A percentile compares a stretch with the other conserved stretches of the same genome.
Conservation (phyloP, 2,329 filamentous ascomycete species). For the Rachicladosporium sp. region DNA sequence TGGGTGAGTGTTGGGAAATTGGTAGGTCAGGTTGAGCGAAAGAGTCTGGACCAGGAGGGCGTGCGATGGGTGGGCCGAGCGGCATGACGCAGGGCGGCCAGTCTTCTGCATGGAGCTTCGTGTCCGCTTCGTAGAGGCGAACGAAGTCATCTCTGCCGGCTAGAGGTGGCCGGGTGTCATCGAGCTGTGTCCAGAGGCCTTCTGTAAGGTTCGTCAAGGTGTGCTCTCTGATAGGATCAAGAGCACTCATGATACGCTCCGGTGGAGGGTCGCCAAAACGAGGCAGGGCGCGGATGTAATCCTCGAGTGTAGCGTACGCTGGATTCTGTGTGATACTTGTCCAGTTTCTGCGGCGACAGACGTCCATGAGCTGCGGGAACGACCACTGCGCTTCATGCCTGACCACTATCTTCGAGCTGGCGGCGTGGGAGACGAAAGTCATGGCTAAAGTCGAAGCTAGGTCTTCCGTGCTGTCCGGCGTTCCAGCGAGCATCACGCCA, state of each 20-base stretch:
- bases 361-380: slow-evolving; percentile 32
- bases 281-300: slow-evolving; percentile 32
- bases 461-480: slow-evolving; percentile 22
- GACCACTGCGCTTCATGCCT: slow-evolving; percentile 41
- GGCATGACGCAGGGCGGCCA: slow-evolving; percentile 20
- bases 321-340: slow-evolving; percentile 25
- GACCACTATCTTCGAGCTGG: slow-evolving; percentile 40
- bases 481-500: slow-evolving; percentile 29
- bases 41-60: slow-evolving; percentile 1
- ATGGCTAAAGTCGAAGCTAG: slow-evolving; percentile 30
- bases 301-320: slow-evolving; percentile 30
- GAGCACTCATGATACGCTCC: slow-evolving; percentile 26
- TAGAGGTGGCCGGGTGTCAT: slow-evolving; percentile 28
- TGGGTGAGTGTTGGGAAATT: no score
- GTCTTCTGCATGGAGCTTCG: background rate
- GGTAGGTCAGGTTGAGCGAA: no score
- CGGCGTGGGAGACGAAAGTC: slow-evolving; percentile 30
- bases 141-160: slow-evolving; percentile 30
- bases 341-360: slow-evolving; percentile 27
- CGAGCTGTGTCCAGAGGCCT: slow-evolving; percentile 32
- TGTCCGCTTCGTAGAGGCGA: slow-evolving; percentile 22
- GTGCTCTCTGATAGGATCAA: slow-evolving; percentile 32
- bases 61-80: slow-evolving; percentile 17
- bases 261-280: slow-evolving; percentile 29
- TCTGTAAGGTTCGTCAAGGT: slow-evolving; percentile 33